A percentile compares a stretch with the other conserved stretches of the same genome.
Conservation (phyloP, 495 filamentous ascomycete genomes). For the Lasiosphaeria hispida region DNA sequence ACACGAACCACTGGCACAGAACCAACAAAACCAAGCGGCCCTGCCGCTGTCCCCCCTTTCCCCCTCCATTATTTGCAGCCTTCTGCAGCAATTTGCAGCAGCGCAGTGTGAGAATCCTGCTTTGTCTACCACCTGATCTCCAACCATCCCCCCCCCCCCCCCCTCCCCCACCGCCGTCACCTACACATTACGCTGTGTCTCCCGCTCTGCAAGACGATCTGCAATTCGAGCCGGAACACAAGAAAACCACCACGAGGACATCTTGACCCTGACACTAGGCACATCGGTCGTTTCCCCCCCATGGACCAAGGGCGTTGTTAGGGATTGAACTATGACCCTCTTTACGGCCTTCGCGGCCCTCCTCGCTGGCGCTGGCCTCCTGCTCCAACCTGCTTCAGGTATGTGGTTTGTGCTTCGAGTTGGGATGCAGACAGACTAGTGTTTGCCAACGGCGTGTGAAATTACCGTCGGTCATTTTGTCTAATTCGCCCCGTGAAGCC, state of each 20-base stretch:
- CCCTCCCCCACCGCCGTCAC: too few relatives aligned
- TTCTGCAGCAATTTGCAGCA: too few relatives aligned
- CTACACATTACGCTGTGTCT: too few relatives aligned
- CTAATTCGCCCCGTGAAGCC: slow-evolving; percentile 39
- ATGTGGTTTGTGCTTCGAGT: slow-evolving; percentile 2
- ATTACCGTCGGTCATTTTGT: background rate
- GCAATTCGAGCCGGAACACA: too few relatives aligned
- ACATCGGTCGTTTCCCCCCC: background rate
- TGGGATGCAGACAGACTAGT: background rate
- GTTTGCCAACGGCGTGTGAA: background rate
- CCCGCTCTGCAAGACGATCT: too few relatives aligned
- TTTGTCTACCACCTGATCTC: slow-evolving; percentile 7
- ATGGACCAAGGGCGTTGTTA: slow-evolving; percentile 16
- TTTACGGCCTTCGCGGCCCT: slow-evolving; percentile 36
- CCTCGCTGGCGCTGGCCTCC: slow-evolving; percentile 27
- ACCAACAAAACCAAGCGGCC: slow-evolving; percentile 7
- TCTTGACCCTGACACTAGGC: too few relatives aligned
- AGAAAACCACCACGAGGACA: too few relatives aligned
- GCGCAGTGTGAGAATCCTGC: background rate
- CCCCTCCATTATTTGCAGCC: too few relatives aligned
- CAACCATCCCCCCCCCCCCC: too few relatives aligned
- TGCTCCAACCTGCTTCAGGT: slow-evolving; percentile 34
- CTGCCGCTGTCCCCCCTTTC: slow-evolving; percentile 1
- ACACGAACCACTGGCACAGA: background rate
- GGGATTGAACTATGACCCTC: slow-evolving; percentile 30